Conservation (phyloP, 2,329 filamentous ascomycete species). For the Akanthomyces muscarius region DNA sequence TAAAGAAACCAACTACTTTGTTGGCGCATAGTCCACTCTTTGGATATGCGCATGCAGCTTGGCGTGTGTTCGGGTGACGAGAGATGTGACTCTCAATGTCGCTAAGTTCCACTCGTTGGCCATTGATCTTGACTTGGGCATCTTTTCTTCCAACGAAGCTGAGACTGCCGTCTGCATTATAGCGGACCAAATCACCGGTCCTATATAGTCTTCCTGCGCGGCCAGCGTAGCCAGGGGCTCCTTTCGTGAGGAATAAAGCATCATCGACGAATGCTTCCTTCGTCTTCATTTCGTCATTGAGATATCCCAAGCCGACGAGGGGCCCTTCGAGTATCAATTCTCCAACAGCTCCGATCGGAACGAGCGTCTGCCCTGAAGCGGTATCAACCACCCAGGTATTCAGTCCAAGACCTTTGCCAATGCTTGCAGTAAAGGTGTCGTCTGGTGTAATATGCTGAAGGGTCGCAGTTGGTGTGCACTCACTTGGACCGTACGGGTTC, state of each 20-base stretch:
- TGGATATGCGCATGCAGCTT: slow-evolving; percentile 6
- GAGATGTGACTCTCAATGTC: slow-evolving; percentile 25
- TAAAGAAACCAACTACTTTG: slow-evolving; percentile 18
- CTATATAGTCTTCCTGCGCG: slow-evolving; percentile 35
- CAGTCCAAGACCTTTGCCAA: slow-evolving; percentile 15
- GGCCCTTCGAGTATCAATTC: slow-evolving; percentile 40
- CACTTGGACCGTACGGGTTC: not conserved
- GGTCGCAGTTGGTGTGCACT: not conserved
- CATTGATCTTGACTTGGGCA: slow-evolving; percentile 56
- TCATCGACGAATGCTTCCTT: slow-evolving; percentile 39
- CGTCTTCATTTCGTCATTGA: slow-evolving; percentile 44
- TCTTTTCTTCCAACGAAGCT: slow-evolving; percentile 53
- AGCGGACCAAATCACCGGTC: slow-evolving; percentile 46
- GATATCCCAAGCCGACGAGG: slow-evolving; percentile 45
- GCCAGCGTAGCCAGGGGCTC: not conserved
- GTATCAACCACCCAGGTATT: slow-evolving; percentile 31
- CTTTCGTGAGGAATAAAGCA: slow-evolving; percentile 26
- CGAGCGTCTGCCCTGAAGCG: slow-evolving; percentile 25
- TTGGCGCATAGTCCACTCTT: slow-evolving; percentile 6
- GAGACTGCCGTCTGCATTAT: slow-evolving; percentile 38
- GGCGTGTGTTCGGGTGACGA: not conserved
- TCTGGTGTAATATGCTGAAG: not conserved
- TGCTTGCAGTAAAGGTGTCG: not conserved
- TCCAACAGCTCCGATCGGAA: slow-evolving; percentile 31
- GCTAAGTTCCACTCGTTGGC: slow-evolving; percentile 51